Evolutionary conservation across 2,329 filamentous ascomycete species (phyloP), one percentile per base, ranked within the genome.

Genomic region (Pseudocercospora eumusae): DNA sequence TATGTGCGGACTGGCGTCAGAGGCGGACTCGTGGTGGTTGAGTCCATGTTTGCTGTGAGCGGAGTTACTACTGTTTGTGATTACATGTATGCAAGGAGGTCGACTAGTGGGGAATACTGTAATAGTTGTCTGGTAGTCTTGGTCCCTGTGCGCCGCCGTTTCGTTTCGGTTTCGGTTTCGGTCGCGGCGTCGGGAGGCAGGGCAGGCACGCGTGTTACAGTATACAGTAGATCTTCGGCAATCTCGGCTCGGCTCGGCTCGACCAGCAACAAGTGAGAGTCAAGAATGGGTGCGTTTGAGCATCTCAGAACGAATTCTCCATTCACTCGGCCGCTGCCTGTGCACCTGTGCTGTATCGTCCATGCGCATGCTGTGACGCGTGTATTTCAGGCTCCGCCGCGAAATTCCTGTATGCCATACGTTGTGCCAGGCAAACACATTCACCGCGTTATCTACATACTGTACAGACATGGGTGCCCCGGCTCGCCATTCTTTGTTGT

Each of bases 1-100:
- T 75, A 76, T 64, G 79, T 74, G 58, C 74, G 75, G 31, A 77
- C 73, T 33, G 78, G 77, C 33, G 78, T 78, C 57, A 74, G 70
- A 33, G 78, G 78, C 42, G 79, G 77, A 36, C 78, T 79, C 20
- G 78, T 75, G 21, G 62, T 66, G 36, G 59, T 31, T 40, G 56
- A 55, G 58, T 70, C 68, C 64, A 70, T 69, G 44, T 21, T n/a
- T 60, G 13, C 31, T 23, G 21, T 15, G 25, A 8, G 42, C 3
- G 47, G 5, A 55, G 59, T 21, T 21, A 11, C 8, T 36, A 15
- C 4, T 25, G 2, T 3, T 9, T 25, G 31, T 18, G 28, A 18
- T n/a, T 18, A 21, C 25, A 47, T 21, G 50, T 28, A 36, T 23
- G 15, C 50, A 54, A 54, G 21, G 42, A 20, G 42, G 21, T 20